phyloP scores from a whole-genome alignment of 2,329 filamentous ascomycete genomes.

The Graphilbum fragrans region DNA sequence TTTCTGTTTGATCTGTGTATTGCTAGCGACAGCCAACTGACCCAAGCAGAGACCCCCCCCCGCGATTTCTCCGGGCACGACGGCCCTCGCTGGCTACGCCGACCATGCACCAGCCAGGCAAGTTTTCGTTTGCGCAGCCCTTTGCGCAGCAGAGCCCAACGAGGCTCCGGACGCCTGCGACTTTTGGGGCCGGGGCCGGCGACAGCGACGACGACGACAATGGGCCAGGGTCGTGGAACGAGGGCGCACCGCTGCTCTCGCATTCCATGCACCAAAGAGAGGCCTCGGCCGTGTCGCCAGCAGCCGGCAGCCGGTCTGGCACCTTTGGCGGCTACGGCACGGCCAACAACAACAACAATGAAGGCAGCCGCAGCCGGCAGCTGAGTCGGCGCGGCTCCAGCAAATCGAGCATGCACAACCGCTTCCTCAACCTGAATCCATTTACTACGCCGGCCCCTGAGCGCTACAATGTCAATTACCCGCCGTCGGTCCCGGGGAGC shows the following conservation, averaged over 20 bases:
- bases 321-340: conserved; percentile 16
- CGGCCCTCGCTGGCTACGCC: conserved; percentile 35
- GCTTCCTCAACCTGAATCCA: conserved; percentile 13
- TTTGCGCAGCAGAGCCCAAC: conserved; percentile 14
- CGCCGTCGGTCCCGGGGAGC: conserved; percentile 54
- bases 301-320: background rate
- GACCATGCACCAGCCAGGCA: background rate
- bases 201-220: conserved; percentile 29
- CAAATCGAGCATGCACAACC: conserved; percentile 34
- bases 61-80: conserved; percentile 47
- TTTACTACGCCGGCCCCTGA: conserved; percentile 21
- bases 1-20: too few relatives aligned
- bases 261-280: conserved; percentile 18
- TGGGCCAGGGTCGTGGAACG: conserved; percentile 22
- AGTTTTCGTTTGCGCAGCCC: conserved; percentile 15
- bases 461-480: conserved; percentile 54
- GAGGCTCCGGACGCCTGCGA: conserved; percentile 13
- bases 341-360: conserved; percentile 27
- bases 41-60: conserved; percentile 41
- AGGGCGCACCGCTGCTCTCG: conserved; percentile 43
- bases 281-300: conserved; percentile 12
- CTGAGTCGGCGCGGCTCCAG: conserved; percentile 35
- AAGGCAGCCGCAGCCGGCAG: conserved; percentile 20
- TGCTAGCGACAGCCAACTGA: conserved; percentile 19
- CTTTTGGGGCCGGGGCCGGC: conserved; percentile 7